phyloP scores from a whole-genome alignment of 306 rosid genomes.

The Quercus berberidifolia region DNA sequence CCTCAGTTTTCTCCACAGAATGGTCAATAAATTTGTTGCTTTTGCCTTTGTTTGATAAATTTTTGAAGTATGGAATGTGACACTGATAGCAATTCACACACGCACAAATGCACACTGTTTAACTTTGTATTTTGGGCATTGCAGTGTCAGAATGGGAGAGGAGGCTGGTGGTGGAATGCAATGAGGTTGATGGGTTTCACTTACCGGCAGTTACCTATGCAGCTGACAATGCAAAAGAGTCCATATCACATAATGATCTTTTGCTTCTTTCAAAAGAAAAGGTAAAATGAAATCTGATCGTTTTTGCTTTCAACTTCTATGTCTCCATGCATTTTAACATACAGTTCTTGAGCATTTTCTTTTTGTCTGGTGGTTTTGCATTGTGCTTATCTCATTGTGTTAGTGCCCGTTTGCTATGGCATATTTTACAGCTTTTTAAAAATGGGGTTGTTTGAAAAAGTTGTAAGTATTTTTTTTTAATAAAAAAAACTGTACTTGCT shows the following conservation, averaged over 20 bases:
- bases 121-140: constrained; percentile 13
- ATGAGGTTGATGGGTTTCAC: constrained; percentile 72
- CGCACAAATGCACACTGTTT: not conserved
- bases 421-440: not conserved
- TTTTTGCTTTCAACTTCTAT: not conserved
- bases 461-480: too few relatives aligned
- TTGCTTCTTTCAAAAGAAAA: constrained; percentile 69
- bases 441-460: too few relatives aligned
- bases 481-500: not conserved
- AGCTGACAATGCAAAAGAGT: constrained; percentile 33
- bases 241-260: constrained; percentile 68
- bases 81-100: not conserved
- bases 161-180: constrained; percentile 56
- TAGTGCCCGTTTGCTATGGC: not conserved
- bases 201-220: constrained; percentile 48
- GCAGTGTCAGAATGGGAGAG: constrained; percentile 66
- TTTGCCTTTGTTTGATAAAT: not conserved
- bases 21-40: not conserved
- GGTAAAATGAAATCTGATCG: constrained; percentile 34
- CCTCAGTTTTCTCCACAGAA: not conserved
- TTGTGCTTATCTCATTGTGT: not conserved
- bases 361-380: not conserved
- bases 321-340: not conserved
- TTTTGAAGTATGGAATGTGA: constrained; percentile 9
- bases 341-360: not conserved